Evolutionary conservation across 768 basidiomycete species (phyloP), one percentile per base, ranked within the genome.

Genomic region (Psilocybe subaeruginosa): DNA sequence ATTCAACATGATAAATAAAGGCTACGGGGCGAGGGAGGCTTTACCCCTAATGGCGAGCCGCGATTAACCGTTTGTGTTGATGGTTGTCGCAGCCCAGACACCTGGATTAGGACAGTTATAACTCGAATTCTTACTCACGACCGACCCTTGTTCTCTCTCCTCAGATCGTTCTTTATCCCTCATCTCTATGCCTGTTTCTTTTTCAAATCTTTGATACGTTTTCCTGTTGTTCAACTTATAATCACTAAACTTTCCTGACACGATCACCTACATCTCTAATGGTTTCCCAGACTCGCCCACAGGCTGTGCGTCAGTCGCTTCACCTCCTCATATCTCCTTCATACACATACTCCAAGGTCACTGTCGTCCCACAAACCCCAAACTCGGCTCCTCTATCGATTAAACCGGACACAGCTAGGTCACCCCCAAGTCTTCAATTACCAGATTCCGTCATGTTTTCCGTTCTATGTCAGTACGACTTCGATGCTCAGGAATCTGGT

Each of bases 381-480:
- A 69, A 71, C 4, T 78, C 58, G 53, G 60, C 78, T 29, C 73
- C 76, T 8, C 65, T 70, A 23, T 62, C 69, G 19, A 71, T 73
- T 46, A 74, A 72, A 56, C 61, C 65, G 37, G 72, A 70, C 54
- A 69, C 53, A 47, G 54, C 39, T 61, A 45, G 64, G 66, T 19
- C 76, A 23, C 71, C 76, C 3, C 70, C 72, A 14, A 72, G 70
- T 1, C 71, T 70, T 33, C 69, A 67, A 47, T 62, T 59, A 27
- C 61, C 67, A 37, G 77, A 76, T 31, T 69, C 72, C 37, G 66
- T 77, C 8, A 72, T 81, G 33, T 85, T 82, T 67, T 82, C 81
- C 8, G 88, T 85, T 12, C 70, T 90, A 7, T 90, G 89, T 73
- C 75, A 89, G 70, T 82, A 87, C 68, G 89, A 92, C 73, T 92